Conservation (phyloP, 805 yeast genomes). For the Cyberlindnera mycetangii region DNA sequence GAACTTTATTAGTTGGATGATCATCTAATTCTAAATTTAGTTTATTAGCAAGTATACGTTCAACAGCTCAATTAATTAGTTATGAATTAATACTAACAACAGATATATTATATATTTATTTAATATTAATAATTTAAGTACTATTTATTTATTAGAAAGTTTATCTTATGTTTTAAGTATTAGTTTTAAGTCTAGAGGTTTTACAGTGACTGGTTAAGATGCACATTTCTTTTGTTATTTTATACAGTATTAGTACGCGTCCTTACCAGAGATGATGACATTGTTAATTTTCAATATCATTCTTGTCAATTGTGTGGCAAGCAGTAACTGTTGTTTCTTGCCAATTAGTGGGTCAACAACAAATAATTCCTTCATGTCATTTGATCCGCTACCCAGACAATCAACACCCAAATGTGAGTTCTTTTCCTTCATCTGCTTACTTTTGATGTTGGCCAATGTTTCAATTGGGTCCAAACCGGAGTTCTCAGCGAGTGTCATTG, state of each 20-base stretch:
- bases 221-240: neutral
- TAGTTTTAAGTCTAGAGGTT: too few relatives aligned
- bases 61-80: too few relatives aligned
- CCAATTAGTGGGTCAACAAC: conserved; percentile 97
- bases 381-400: conserved; percentile 83
- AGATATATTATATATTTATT: too few relatives aligned
- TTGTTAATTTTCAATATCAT: conserved; percentile 97
- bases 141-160: too few relatives aligned
- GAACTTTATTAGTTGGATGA: too few relatives aligned
- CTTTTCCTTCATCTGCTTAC: conserved; percentile 75
- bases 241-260: conserved; percentile 45
- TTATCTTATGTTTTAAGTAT: too few relatives aligned
- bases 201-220: too few relatives aligned
- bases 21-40: too few relatives aligned
- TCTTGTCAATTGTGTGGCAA: conserved; percentile 96
- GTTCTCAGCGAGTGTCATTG: conserved; percentile 94
- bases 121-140: too few relatives aligned
- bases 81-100: too few relatives aligned
- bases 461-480: conserved; percentile 95
- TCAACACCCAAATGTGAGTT: conserved; percentile 84
- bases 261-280: conserved; percentile 88
- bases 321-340: conserved; percentile 89
- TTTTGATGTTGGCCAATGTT: conserved; percentile 76
- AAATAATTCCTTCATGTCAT: conserved; percentile 90
- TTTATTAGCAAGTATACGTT: too few relatives aligned